phyloP scores from a whole-genome alignment of 176 grass and related monocot genomes.

The Coix lacrymajobi region DNA sequence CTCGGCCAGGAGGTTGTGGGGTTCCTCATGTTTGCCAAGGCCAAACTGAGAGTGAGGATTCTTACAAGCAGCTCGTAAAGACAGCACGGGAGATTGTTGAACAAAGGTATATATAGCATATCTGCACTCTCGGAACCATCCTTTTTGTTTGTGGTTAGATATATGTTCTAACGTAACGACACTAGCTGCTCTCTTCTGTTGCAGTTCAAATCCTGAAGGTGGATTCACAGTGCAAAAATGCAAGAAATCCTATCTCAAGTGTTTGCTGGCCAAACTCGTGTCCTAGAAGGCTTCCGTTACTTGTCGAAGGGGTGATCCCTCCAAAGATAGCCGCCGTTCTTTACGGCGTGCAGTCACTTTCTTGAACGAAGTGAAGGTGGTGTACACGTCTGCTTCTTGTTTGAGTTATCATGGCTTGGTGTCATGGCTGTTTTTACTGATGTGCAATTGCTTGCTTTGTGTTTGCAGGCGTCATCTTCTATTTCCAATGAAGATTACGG shows the following conservation, averaged over 20 bases:
- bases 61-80: slow-evolving; percentile 7
- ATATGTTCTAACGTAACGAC: too few relatives aligned
- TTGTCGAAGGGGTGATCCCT: neutral
- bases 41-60: neutral
- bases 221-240: neutral
- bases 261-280: neutral
- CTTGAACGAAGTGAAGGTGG: slow-evolving; percentile 17
- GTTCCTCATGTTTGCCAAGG: slow-evolving; percentile 14
- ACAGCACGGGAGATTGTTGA: neutral
- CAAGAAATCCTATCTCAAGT: neutral
- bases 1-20: neutral
- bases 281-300: neutral
- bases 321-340: neutral
- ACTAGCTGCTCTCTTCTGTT: neutral
- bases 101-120: neutral
- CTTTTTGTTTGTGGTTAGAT: neutral
- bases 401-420: neutral
- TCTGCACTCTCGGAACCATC: neutral
- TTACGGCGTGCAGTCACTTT: neutral
- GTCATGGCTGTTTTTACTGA: too few relatives aligned
- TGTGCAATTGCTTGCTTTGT: neutral
- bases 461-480: slow-evolving; percentile 22
- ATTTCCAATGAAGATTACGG: neutral
- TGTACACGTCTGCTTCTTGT: neutral
- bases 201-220: slow-evolving; percentile 19